These are phyloP conservation scores for Leptographium radiaticola DNA, from an alignment of 2,329 filamentous ascomycete genomes.

Conservation along the genomic window DNA sequence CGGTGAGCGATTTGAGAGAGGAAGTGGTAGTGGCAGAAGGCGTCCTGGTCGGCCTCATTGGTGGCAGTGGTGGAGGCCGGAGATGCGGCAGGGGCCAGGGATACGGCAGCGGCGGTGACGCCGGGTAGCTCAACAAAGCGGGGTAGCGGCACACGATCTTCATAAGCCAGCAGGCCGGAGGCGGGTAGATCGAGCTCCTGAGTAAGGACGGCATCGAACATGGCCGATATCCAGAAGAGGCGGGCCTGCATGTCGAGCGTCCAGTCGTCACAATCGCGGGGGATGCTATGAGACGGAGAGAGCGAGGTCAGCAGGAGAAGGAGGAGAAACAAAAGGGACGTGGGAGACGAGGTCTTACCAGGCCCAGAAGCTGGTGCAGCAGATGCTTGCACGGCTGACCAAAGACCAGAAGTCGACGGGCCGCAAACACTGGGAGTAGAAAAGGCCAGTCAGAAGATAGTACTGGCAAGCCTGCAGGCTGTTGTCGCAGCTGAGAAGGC, in stretches of 20 bases:
- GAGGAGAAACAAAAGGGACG: neutral
- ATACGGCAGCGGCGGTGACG: slow-evolving; percentile 3
- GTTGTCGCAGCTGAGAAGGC: slow-evolving; percentile 16
- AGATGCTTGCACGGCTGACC: slow-evolving; percentile 35
- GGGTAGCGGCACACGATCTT: slow-evolving; percentile 37
- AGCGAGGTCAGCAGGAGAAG: neutral
- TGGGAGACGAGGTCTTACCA: slow-evolving; percentile 18
- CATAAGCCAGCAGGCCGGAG: slow-evolving; percentile 34
- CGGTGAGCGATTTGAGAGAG: slow-evolving; percentile 42
- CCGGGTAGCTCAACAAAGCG: slow-evolving; percentile 25
- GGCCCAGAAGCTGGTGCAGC: slow-evolving; percentile 32
- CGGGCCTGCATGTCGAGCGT: slow-evolving; percentile 42
- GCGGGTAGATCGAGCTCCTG: slow-evolving; percentile 39
- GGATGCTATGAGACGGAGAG: slow-evolving; percentile 15
- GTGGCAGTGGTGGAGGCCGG: neutral
- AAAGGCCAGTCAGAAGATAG: slow-evolving; percentile 28
- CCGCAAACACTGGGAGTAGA: slow-evolving; percentile 35
- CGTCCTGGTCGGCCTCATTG: slow-evolving; percentile 19
- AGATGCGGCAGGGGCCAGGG: neutral
- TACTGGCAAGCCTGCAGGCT: slow-evolving; percentile 37
- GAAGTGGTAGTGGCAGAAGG: slow-evolving; percentile 44
- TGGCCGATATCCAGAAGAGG: slow-evolving; percentile 40
- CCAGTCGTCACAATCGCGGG: slow-evolving; percentile 34
- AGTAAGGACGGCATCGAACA: slow-evolving; percentile 41
- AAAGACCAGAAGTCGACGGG: slow-evolving; percentile 41